Evolutionary conservation across 2,329 filamentous ascomycete genomes (phyloP).

Genomic region (Diplocarpon rosae): DNA sequence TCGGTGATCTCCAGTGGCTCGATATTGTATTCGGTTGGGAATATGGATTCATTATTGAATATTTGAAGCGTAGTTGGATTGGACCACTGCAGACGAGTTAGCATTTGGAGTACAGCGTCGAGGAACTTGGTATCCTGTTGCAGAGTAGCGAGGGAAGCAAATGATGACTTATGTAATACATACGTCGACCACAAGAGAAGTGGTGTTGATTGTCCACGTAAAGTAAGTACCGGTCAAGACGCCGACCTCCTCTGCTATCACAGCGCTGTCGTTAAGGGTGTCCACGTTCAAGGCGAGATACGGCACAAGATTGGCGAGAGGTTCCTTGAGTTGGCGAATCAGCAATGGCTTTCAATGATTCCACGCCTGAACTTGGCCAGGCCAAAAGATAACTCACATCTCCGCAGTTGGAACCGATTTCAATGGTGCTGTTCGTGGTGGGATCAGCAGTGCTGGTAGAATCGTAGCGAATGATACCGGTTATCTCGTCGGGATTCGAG

Average conservation of each 20-base stretch:
- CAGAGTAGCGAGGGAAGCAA: too few species aligned
- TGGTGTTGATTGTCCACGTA: constrained; percentile 39
- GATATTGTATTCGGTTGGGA: constrained; percentile 23
- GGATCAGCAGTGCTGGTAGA: constrained; percentile 26
- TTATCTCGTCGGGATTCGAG: constrained; percentile 36
- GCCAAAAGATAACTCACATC: constrained; percentile 17
- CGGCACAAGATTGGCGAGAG: constrained; percentile 21
- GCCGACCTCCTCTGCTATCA: constrained; percentile 11
- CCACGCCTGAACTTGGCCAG: neutral
- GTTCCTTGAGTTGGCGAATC: constrained; percentile 7
- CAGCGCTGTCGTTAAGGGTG: constrained; percentile 4
- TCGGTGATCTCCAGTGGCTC: constrained; percentile 8
- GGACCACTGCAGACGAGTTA: constrained; percentile 25
- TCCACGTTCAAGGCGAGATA: constrained; percentile 17
- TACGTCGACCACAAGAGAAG: constrained; percentile 33
- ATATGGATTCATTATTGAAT: constrained; percentile 23
- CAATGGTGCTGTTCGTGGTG: constrained; percentile 18
- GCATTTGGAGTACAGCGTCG: too few species aligned
- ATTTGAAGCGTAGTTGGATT: constrained; percentile 34
- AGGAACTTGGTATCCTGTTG: too few species aligned
- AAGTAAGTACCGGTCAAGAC: constrained; percentile 27
- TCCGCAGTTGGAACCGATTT: constrained; percentile 18
- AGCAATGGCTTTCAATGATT: too few species aligned
- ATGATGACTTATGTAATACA: too few species aligned
- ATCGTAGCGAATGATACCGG: constrained; percentile 32